Evolutionary conservation across 768 basidiomycete species (phyloP).

Genomic region (Termitomyces sp.): DNA sequence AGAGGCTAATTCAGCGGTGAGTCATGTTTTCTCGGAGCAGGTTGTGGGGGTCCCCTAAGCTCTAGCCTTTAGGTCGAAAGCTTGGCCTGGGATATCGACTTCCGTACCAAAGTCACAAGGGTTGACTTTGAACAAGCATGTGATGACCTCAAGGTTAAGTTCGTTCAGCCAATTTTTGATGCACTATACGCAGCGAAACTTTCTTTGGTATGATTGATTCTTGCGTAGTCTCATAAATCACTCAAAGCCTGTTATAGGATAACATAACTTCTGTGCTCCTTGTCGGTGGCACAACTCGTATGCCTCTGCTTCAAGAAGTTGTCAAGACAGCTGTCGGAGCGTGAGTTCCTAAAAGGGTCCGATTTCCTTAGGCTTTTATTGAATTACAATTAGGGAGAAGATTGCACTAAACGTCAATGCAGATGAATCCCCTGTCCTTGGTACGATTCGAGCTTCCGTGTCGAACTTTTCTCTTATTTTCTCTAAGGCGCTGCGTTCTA

Average conservation of each 20-base stretch:
- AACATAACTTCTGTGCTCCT: slow-evolving; percentile 87
- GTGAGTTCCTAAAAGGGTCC: slow-evolving; percentile 33
- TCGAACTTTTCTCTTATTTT: slow-evolving; percentile 2
- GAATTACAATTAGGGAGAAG: slow-evolving; percentile 45
- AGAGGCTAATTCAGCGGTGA: slow-evolving; percentile 68
- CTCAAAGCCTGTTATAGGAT: slow-evolving; percentile 36
- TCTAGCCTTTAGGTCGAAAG: slow-evolving; percentile 65
- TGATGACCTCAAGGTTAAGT: slow-evolving; percentile 56
- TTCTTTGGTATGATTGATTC: slow-evolving; percentile 43
- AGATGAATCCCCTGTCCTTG: slow-evolving; percentile 93
- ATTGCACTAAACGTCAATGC: slow-evolving; percentile 95
- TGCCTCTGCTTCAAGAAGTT: slow-evolving; percentile 87
- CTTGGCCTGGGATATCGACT: slow-evolving; percentile 86
- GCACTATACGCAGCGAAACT: slow-evolving; percentile 66
- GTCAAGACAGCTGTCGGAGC: slow-evolving; percentile 75
- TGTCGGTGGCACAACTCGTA: slow-evolving; percentile 86
- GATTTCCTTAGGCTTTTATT: background rate
- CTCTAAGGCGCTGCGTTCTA: slow-evolving; percentile 74
- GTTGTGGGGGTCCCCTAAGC: slow-evolving; percentile 1
- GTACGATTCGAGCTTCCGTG: slow-evolving; percentile 21
- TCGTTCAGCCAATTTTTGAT: slow-evolving; percentile 67
- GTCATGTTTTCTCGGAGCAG: slow-evolving; percentile 14
- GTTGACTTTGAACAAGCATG: slow-evolving; percentile 75
- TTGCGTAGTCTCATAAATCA: background rate
- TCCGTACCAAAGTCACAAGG: slow-evolving; percentile 71